phyloP scores from a whole-genome alignment of 2,329 filamentous ascomycete genomes.

The Paecilomyces dactylethromorphus region DNA sequence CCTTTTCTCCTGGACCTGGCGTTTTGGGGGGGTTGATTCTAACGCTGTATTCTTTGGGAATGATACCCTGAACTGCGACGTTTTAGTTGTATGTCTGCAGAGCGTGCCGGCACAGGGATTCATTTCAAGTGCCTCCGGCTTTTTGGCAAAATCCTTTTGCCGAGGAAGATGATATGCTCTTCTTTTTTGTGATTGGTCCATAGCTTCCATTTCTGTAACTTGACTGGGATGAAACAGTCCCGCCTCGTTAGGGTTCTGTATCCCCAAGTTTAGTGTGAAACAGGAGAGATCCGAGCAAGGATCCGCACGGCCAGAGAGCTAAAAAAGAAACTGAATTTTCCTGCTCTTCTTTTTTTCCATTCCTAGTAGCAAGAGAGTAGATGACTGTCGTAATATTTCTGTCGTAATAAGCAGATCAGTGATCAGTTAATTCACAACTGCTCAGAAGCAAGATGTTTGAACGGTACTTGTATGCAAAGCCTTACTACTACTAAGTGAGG shows the following conservation, averaged over 20 bases:
- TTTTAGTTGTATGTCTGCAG: neutral
- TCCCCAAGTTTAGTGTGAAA: neutral
- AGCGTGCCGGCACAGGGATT: neutral
- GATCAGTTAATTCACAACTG: too few species aligned
- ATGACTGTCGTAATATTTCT: neutral
- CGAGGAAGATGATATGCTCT: neutral
- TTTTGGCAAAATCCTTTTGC: neutral
- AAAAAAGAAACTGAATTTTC: neutral
- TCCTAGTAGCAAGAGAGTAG: neutral
- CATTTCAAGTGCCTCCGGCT: neutral
- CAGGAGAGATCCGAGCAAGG: neutral
- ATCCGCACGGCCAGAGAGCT: neutral
- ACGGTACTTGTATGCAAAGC: neutral
- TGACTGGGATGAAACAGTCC: neutral
- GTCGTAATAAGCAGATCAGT: too few species aligned
- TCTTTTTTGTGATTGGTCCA: neutral
- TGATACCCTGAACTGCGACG: constrained; percentile 16
- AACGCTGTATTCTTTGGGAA: constrained; percentile 12
- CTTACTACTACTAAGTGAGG: neutral
- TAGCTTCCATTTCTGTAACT: neutral
- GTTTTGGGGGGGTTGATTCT: constrained; percentile 15
- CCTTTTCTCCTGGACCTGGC: constrained; percentile 5
- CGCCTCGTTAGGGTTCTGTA: neutral
- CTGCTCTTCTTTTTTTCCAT: neutral
- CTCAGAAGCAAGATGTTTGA: neutral